Conservation (phyloP, 805 yeast genomes). For the Lipomyces anomalus region DNA sequence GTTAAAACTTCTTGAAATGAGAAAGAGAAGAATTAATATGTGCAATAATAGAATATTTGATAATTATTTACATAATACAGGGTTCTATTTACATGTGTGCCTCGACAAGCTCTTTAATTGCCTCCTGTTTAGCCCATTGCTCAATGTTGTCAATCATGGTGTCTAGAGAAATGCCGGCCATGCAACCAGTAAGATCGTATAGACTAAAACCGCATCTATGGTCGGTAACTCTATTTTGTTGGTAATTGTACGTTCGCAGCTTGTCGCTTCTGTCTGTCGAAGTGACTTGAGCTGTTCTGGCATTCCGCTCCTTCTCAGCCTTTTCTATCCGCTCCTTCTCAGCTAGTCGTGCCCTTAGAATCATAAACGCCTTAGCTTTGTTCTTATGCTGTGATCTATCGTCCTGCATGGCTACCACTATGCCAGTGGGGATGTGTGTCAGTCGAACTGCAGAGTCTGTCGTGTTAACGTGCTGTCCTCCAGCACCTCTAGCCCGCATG, state of each 20-base stretch:
- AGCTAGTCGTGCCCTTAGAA: conserved; percentile 77
- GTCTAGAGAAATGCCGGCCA: conserved; percentile 47
- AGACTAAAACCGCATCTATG: conserved; percentile 79
- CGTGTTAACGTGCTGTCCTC: conserved; percentile 97
- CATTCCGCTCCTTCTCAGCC: conserved; percentile 56
- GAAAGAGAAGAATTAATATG: not conserved
- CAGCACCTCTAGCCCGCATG: conserved; percentile 96
- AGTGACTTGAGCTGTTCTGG: conserved; percentile 76
- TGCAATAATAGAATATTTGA: no score
- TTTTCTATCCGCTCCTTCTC: conserved; percentile 65
- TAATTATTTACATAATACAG: not conserved
- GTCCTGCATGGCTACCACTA: conserved; percentile 85
- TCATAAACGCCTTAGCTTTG: conserved; percentile 83
- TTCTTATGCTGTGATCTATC: conserved; percentile 92
- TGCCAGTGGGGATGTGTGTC: conserved; percentile 87
- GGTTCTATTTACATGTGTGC: not conserved
- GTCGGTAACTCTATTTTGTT: conserved; percentile 89
- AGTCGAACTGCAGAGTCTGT: conserved; percentile 95
- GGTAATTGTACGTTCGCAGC: conserved; percentile 86
- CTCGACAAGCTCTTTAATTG: conserved; percentile 11
- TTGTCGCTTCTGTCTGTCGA: conserved; percentile 89
- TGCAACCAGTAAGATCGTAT: conserved; percentile 65
- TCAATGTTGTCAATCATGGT: conserved; percentile 15
- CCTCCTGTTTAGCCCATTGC: conserved; percentile 23
- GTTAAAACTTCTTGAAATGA: not conserved